Base-by-base conservation (phyloP, 75 land plant genomes). In the Ceratopteris richardii region DNA sequence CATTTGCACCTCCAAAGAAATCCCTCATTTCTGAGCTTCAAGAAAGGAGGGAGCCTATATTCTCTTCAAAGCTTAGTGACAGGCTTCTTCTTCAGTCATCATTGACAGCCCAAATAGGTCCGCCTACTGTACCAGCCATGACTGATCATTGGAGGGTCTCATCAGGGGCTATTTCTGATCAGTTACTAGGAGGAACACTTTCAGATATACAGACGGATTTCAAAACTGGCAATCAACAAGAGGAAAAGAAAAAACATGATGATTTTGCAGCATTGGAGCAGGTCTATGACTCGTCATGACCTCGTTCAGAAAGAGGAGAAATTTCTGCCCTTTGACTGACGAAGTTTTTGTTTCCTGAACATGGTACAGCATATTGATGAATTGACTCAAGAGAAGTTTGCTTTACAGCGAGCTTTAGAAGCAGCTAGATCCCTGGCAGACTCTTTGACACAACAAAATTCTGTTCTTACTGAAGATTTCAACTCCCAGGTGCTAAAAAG, bases 311-410 rank as follows among this genome's bases (percentile, higher is more conserved):
- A 46, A 46, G 22, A 4, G 4, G 18, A 21, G 22, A 17, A 17
- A 2, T 46, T 46, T 6, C 18, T 4, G 2, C 50, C 50, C 18
- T 6, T 46, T 21, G 3, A 46, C 50, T 46, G 50, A 46, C 22
- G 17, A 3, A 14, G 50, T 17, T 46, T 46, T 46, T 18, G 14
- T 46, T 46, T 46, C 50, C 14, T 46, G 14, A 46, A 46, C 61
- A 46, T 51, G n/a, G 29, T 51, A 61, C 98, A 88, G 98, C 90
- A 85, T 66, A 93, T 93, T 68, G 88, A 85, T 66, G 98, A 93
- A 62, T 70, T 93, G 65, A 88, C 98, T 17, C 89, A 85, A 67
- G 98, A 93, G 43, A 93, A 93, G 58, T 93, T 82, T 58, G 61
- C 87, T 11, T 72, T 93, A 63, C 94, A 85, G 72, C 80, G 90